Conservation (phyloP, 2,329 filamentous ascomycete species). For the Curvularia lunata region DNA sequence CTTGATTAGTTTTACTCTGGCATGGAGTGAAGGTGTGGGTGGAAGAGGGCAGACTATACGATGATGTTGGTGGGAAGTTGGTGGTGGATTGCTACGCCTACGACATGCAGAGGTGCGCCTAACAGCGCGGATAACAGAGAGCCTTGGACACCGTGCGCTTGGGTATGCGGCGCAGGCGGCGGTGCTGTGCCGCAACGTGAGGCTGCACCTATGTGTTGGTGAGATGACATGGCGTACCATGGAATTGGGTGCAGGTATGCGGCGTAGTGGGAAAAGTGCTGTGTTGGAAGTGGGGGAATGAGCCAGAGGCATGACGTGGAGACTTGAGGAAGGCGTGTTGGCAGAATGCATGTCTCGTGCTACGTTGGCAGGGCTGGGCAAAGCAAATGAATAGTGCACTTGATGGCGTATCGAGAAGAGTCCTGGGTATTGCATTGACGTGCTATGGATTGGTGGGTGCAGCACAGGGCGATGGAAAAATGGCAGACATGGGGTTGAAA, state of each 20-base stretch:
- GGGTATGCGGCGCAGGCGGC: background rate
- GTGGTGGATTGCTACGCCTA: background rate
- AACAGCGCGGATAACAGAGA: background rate
- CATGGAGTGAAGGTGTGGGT: background rate
- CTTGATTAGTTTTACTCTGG: background rate
- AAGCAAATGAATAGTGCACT: background rate
- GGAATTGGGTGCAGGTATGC: background rate
- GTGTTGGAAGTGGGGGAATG: background rate
- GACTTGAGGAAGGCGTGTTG: background rate
- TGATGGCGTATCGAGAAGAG: background rate
- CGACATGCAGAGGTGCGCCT: background rate
- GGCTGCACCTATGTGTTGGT: background rate
- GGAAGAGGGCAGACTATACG: background rate
- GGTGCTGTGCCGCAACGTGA: conserved; percentile 10
- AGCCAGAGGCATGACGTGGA: background rate
- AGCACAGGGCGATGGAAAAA: background rate
- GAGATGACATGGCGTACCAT: background rate
- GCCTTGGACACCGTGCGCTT: conserved; percentile 3
- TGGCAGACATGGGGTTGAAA: background rate
- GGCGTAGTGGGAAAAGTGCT: background rate
- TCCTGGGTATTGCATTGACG: background rate
- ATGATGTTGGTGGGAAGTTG: background rate
- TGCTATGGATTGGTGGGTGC: background rate
- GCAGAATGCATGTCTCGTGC: conserved; percentile 1
- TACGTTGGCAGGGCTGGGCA: background rate